Evolutionary conservation across 2,329 filamentous ascomycete species (phyloP), one percentile per base, ranked within the genome.

Genomic region (Pseudocercospora musae): DNA sequence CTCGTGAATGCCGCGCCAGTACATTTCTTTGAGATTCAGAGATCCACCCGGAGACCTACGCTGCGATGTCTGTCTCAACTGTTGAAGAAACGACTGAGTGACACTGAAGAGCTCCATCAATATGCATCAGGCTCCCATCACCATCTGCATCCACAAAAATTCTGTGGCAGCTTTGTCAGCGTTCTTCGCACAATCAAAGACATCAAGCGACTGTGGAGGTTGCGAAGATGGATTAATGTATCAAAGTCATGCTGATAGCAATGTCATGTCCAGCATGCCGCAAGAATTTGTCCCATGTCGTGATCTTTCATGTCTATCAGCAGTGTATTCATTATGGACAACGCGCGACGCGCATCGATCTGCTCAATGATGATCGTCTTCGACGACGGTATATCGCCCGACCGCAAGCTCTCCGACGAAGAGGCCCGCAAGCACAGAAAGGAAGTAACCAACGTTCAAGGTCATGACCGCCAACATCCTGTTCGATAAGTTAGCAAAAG

Each of bases 401-500:
- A 95, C 84, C 0, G 86, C 84, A 48, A 98, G 78, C 74, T 95
- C 95, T 23, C 94, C 94, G n/a, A 96, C 73, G 72, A 98, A 97
- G 1, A 89, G 85, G 13, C 89, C 89, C 4, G 81, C 88, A 10
- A 96, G 82, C n/a, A 93, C 84, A 0, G 90, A 92, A 59, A 92
- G 77, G 75, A 94, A 94, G 74, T 95, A 95, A 11, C 91, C 91
- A 15, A 94, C 84, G 70, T 95, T 95, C 80, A 91, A 86, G 1
- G 90, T 93, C 91, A 95, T 96, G 73, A 96, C 89, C 13, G 90
- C 91, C 78, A 96, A 79, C 92, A 96, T 96, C 63, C 92, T 96
- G 11, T 5, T 25, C 23, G 20, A 44, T 20, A n/a, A 25, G n/a
- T 49, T 11, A 57, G 49, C 42, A 21, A 29, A 46, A 44, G 7